A percentile compares a stretch with the other conserved stretches of the same genome.
These are phyloP conservation scores for Pseudocercospora vitis DNA, from an alignment of 2,329 filamentous ascomycete genomes.

Conservation along the genomic window DNA sequence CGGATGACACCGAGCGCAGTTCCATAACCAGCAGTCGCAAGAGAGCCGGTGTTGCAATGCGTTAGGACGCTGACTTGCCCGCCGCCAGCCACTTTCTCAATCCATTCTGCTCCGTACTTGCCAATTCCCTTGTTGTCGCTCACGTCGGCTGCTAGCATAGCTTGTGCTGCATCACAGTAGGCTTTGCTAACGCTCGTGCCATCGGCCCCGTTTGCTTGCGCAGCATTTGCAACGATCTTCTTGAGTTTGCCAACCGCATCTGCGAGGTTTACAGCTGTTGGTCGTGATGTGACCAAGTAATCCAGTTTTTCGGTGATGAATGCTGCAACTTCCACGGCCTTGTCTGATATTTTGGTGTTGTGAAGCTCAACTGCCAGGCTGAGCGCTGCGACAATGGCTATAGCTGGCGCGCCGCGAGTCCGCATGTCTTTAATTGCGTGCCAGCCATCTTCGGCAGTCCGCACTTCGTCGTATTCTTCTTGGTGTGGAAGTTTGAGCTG, in stretches of 20 bases:
- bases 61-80: slow-evolving; percentile 78
- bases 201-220: slow-evolving; percentile 43
- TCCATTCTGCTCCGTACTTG: slow-evolving; percentile 78
- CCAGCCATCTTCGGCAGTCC: slow-evolving; percentile 72
- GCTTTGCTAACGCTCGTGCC: slow-evolving; percentile 61
- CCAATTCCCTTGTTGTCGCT: slow-evolving; percentile 86
- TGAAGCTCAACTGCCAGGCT: slow-evolving; percentile 82
- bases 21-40: slow-evolving; percentile 96
- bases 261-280: slow-evolving; percentile 90
- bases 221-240: slow-evolving; percentile 57
- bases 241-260: slow-evolving; percentile 85
- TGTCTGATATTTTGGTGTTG: slow-evolving; percentile 51
- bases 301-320: slow-evolving; percentile 77
- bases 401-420: slow-evolving; percentile 80
- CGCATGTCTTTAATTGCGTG: slow-evolving; percentile 82
- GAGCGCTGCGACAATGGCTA: slow-evolving; percentile 94
- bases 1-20: slow-evolving; percentile 94
- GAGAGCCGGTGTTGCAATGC: slow-evolving; percentile 96
- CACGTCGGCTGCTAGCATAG: slow-evolving; percentile 83
- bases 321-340: slow-evolving; percentile 61
- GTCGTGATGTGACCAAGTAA: slow-evolving; percentile 83
- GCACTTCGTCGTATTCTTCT: slow-evolving; percentile 72
- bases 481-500: slow-evolving; percentile 80
- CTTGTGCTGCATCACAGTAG: slow-evolving; percentile 78
- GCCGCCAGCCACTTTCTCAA: slow-evolving; percentile 60